These are phyloP conservation scores for Sclerotinia borealis DNA, from an alignment of 2,329 filamentous ascomycete genomes.

Conservation along the genomic window DNA sequence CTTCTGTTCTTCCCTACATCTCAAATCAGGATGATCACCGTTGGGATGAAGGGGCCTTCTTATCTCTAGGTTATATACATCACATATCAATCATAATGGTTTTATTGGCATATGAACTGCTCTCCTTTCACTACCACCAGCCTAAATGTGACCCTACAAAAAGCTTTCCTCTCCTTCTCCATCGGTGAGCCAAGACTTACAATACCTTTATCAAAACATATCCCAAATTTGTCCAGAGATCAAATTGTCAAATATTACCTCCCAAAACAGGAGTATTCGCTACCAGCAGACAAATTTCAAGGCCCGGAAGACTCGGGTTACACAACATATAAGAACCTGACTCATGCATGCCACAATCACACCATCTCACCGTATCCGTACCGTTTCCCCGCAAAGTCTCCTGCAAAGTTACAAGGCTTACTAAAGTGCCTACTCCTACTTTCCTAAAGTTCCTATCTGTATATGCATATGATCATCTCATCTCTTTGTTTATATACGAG, in stretches of 20 bases:
- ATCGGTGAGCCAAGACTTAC: background rate
- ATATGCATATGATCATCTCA: background rate
- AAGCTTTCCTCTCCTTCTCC: background rate
- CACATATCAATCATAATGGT: background rate
- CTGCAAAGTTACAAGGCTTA: background rate
- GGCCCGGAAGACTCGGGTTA: background rate
- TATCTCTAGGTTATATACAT: background rate
- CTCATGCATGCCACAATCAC: background rate
- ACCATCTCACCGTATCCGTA: background rate
- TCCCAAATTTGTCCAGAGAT: background rate
- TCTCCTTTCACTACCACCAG: background rate
- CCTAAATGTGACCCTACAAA: background rate
- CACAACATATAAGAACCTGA: background rate
- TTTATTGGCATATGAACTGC: background rate
- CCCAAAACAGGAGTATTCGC: background rate
- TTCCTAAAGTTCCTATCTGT: no score
- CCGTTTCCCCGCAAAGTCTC: background rate
- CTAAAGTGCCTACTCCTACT: background rate
- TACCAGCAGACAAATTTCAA: background rate
- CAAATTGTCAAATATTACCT: background rate
- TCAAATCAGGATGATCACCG: slow-evolving; percentile 3
- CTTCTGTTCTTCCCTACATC: background rate
- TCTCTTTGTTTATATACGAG: no score
- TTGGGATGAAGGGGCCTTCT: background rate
- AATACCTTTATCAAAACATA: background rate